Evolutionary conservation across 352 stramenopile genomes (phyloP).

Genomic region (Phytophthora pseudosyringae): DNA sequence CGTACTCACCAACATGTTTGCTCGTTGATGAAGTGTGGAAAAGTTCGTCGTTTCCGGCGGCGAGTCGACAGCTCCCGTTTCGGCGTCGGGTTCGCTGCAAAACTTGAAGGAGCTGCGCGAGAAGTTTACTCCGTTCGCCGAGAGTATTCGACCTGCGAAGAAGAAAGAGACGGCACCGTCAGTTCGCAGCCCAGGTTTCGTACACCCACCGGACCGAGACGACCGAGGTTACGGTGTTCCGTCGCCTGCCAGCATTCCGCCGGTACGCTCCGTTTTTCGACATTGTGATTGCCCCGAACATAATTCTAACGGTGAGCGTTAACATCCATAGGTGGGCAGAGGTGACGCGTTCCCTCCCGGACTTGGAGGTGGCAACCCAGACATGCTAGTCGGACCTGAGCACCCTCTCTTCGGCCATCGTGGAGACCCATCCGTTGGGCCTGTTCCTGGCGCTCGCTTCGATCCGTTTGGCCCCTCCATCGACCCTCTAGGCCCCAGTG

Average conservation of each 20-base stretch:
- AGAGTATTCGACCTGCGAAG: conserved; percentile 58
- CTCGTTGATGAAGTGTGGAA: conserved; percentile 34
- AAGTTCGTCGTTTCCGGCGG: conserved; percentile 36
- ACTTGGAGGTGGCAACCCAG: conserved; percentile 65
- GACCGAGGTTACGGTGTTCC: conserved; percentile 19
- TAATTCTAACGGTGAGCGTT: neutral
- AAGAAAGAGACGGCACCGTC: conserved; percentile 21
- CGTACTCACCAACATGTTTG: neutral
- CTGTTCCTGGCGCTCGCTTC: conserved; percentile 79
- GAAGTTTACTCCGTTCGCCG: conserved; percentile 61
- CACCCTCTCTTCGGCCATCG: conserved; percentile 76
- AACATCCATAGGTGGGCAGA: conserved; percentile 51
- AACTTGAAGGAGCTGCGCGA: conserved; percentile 55
- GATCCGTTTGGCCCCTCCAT: conserved; percentile 80
- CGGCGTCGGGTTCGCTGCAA: conserved; percentile 54
- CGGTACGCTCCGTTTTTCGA: conserved; percentile 25
- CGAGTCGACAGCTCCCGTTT: conserved; percentile 28
- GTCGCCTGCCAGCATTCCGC: conserved; percentile 44
- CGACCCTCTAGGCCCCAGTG: conserved; percentile 56
- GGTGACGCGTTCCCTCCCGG: conserved; percentile 71
- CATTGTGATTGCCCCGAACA: neutral
- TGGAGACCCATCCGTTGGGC: conserved; percentile 58
- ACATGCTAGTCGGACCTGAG: conserved; percentile 78
- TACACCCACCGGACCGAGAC: conserved; percentile 21
- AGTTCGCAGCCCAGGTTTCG: conserved; percentile 18